phyloP scores from a whole-genome alignment of 2,329 filamentous ascomycete species.

The Pestalotiopsis sp. region DNA sequence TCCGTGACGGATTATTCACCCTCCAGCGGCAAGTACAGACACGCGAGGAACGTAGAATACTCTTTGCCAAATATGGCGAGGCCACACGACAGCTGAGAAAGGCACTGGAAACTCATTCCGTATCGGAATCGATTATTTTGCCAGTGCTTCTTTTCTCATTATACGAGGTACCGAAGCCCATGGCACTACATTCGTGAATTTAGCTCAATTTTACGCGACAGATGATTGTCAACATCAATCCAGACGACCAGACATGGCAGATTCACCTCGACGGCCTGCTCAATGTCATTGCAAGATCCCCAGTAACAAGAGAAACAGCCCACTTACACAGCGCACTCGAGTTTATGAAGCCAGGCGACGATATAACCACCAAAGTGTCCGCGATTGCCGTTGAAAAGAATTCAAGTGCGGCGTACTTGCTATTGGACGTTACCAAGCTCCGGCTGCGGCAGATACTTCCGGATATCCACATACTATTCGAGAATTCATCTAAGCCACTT shows the following conservation, averaged over 20 bases:
- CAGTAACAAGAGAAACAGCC: not conserved
- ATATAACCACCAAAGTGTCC: not conserved
- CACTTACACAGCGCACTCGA: not conserved
- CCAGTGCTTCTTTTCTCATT: not conserved
- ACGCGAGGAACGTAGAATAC: not conserved
- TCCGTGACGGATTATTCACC: not conserved
- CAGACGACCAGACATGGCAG: not conserved
- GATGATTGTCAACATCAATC: not conserved
- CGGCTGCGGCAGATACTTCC: not conserved
- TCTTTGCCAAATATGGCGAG: not conserved
- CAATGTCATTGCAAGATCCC: not conserved
- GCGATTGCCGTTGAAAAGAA: not conserved
- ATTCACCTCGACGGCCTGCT: not conserved
- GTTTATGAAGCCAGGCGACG: not conserved
- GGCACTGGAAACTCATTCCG: not conserved
- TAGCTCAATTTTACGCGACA: not conserved
- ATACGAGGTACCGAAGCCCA: not conserved
- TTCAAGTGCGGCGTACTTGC: not conserved
- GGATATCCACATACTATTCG: not conserved
- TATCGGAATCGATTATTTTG: not conserved
- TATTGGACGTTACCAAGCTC: not conserved
- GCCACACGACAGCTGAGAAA: not conserved
- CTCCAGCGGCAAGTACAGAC: not conserved
- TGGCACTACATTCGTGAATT: not conserved
- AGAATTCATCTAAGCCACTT: too few relatives aligned